phyloP scores from a whole-genome alignment of 306 rosid species.

The Aeschynomene evenia region DNA sequence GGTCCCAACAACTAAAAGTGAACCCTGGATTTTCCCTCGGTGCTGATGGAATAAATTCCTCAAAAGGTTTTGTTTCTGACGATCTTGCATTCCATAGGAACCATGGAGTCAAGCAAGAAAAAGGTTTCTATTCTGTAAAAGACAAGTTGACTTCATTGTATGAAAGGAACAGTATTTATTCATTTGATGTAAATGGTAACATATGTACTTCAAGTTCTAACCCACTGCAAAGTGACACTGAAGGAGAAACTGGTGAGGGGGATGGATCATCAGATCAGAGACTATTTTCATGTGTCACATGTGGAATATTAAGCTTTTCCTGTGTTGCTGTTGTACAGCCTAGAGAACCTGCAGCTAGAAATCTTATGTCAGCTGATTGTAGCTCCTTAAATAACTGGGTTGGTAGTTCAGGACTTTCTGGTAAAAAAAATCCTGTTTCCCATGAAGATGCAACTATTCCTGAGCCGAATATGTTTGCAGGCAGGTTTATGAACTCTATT shows the following conservation, averaged over 20 bases:
- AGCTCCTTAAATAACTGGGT: conserved; percentile 85
- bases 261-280: conserved; percentile 84
- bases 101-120: conserved; percentile 51
- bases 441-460: conserved; percentile 44
- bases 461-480: conserved; percentile 44
- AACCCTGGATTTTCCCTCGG: conserved; percentile 47
- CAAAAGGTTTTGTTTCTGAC: conserved; percentile 67
- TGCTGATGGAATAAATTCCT: conserved; percentile 52
- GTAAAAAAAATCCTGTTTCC: conserved; percentile 37
- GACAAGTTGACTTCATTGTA: conserved; percentile 51
- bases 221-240: conserved; percentile 36
- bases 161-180: conserved; percentile 50
- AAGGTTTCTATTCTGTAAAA: conserved; percentile 51
- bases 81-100: conserved; percentile 52
- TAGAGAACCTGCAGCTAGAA: conserved; percentile 78
- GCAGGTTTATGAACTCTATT: conserved; percentile 40
- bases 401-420: conserved; percentile 64
- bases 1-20: conserved; percentile 54
- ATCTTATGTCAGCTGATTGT: conserved; percentile 89
- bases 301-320: conserved; percentile 91
- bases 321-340: conserved; percentile 95
- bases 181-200: conserved; percentile 44
- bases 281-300: conserved; percentile 91
- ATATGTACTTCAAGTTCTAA: conserved; percentile 46
- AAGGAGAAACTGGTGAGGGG: conserved; percentile 44